A percentile compares a stretch with the other conserved stretches of the same genome.
Conservation (phyloP, 2,329 filamentous ascomycete genomes). For the Periconia sp. region DNA sequence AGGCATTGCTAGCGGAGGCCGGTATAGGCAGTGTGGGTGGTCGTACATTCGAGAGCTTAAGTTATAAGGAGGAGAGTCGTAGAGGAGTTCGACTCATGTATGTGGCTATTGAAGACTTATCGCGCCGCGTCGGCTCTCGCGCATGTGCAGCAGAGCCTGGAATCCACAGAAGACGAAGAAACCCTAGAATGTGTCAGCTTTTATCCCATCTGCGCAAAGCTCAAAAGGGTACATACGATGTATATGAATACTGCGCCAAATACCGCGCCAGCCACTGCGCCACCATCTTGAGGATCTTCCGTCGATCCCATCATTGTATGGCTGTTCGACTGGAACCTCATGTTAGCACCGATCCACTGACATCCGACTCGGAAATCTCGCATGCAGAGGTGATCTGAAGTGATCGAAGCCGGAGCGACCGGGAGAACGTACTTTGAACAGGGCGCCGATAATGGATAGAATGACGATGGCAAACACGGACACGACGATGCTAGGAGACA, state of each 20-base stretch:
- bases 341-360: constrained; percentile 28
- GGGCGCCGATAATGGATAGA: constrained; percentile 68
- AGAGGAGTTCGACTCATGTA: not conserved
- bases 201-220: not conserved
- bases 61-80: not conserved
- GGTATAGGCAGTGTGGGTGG: not conserved
- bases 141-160: constrained; percentile 84
- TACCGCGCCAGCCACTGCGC: constrained; percentile 80
- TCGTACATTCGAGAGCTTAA: not conserved
- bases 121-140: constrained; percentile 81
- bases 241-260: constrained; percentile 91
- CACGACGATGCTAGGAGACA: constrained; percentile 67
- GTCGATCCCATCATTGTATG: constrained; percentile 82
- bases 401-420: not conserved
- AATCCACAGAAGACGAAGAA: constrained; percentile 93
- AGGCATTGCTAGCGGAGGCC: not conserved
- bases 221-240: constrained; percentile 66
- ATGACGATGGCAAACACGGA: constrained; percentile 70
- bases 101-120: constrained; percentile 70
- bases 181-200: constrained; percentile 51
- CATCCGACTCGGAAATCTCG: not conserved
- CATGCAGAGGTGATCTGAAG: not conserved
- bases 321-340: constrained; percentile 64
- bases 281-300: constrained; percentile 72
- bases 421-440: constrained; percentile 69